Evolutionary conservation across 371 early-diverging fungal species (phyloP).

Genomic region (Mucor circinelloides): DNA sequence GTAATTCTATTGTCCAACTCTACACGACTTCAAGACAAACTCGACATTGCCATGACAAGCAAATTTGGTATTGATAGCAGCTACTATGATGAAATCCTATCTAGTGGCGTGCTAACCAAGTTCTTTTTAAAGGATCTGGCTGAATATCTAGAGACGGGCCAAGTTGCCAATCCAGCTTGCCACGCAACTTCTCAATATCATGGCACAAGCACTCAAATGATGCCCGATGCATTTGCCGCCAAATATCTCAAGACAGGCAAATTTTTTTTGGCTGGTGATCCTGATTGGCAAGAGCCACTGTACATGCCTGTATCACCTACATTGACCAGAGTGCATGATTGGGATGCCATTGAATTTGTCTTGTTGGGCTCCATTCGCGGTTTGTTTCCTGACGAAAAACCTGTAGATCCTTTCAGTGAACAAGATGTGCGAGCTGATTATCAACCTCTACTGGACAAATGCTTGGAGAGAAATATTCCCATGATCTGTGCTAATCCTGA

Average conservation of each 20-base stretch:
- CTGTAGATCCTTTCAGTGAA: conserved; percentile 28
- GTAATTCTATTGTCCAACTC: conserved; percentile 47
- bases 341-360: conserved; percentile 44
- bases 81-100: conserved; percentile 35
- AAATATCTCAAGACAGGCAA: conserved; percentile 32
- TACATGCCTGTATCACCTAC: conserved; percentile 30
- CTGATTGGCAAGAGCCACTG: conserved; percentile 41
- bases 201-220: conserved; percentile 13
- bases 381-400: conserved; percentile 11
- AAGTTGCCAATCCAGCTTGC: conserved; percentile 9
- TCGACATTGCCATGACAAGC: conserved; percentile 27
- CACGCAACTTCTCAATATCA: conserved; percentile 19
- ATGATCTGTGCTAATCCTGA: conserved; percentile 53
- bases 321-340: conserved; percentile 19
- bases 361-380: conserved; percentile 36
- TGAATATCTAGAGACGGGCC: conserved; percentile 1
- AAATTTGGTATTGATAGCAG: conserved; percentile 31
- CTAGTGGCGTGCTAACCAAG: conserved; percentile 44
- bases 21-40: conserved; percentile 34
- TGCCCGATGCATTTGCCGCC: conserved; percentile 27
- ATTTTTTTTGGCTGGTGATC: conserved; percentile 40
- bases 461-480: conserved; percentile 27
- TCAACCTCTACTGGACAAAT: conserved; percentile 25
- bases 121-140: conserved; percentile 31
- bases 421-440: conserved; percentile 34